Base-by-base conservation (phyloP, 208 protist genomes). In the Acanthamoeba royreba region DNA sequence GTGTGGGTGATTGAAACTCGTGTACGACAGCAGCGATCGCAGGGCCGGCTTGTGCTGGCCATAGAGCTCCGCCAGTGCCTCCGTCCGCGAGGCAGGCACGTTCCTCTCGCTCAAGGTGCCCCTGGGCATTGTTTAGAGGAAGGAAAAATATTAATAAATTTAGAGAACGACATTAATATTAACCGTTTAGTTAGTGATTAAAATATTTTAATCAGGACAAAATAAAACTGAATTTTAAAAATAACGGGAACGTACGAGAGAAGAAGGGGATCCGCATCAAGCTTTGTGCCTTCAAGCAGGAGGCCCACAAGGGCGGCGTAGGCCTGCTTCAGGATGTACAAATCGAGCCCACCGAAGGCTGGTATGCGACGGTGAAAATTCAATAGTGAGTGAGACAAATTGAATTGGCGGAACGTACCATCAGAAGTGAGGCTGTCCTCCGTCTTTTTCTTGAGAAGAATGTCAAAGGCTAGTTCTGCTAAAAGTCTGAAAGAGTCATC, bases 1-100 rank as follows among this genome's bases (percentile, higher is more conserved):
- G 38, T 93, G 88, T 17, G 88, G 88, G 33, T 69, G 42, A 43
- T 93, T 77, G 66, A 93, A 93, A 43, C 63, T 83, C 45, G 88
- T 93, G 69, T 83, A 93, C 28, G 63, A 49, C 13, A 93, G 69
- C 63, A 93, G 88, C 43, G 43, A 38, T 25, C 66, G 38, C 88
- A 93, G 22, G 19, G 55, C 63, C 4, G 58, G 31, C 88, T 93
- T 93, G 88, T 93, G 55, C 28, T 77, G 47, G 33, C 66, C 63
- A 33, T 83, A 93, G 42, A 77, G 63, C 66, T 81, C 88, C 4
- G 88, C 31, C 31, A 93, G 47, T 1, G 52, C 43, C 55, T 77
- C 88, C 11, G 45, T 83, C 4, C 88, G 58, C n/a, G 42, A 61
- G 0, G 55, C 58, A 11, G 58, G 28, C 28, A 93, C 52, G 88